Evolutionary conservation across 1,284 basidiomycete genomes (phyloP).

Genomic region (Hortiboletus rubellus): DNA sequence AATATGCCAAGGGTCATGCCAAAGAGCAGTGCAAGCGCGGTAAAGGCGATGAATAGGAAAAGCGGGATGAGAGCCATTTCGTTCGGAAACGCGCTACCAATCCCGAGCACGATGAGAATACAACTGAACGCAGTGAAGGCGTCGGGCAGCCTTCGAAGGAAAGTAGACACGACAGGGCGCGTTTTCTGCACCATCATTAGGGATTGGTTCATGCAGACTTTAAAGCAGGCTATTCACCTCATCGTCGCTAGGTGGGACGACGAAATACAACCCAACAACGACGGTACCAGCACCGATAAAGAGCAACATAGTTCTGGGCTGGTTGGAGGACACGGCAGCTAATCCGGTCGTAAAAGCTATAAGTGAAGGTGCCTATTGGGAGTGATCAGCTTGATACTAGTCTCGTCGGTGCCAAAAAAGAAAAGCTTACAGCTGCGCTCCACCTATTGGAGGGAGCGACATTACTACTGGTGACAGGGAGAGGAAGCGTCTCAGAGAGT

Average conservation of each 20-base stretch:
- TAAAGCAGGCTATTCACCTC: neutral
- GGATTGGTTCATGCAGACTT: neutral
- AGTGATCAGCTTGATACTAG: neutral
- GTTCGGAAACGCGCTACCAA: neutral
- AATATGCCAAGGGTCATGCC: neutral
- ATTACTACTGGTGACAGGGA: neutral
- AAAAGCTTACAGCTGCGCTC: neutral
- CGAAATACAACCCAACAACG: neutral
- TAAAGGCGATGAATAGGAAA: neutral
- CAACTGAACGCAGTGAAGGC: neutral
- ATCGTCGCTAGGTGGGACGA: neutral
- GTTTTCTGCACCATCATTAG: neutral
- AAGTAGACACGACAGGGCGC: neutral
- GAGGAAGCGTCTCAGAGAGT: too few relatives aligned
- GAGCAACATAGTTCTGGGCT: neutral
- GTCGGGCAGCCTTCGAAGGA: neutral
- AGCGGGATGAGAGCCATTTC: slow-evolving; percentile 1
- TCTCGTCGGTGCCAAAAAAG: too few relatives aligned
- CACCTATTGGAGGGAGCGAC: neutral
- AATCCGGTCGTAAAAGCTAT: neutral
- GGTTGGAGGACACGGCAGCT: neutral
- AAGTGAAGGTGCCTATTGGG: neutral
- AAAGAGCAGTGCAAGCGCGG: neutral
- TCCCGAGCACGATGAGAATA: neutral
- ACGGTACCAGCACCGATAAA: neutral